Base-by-base conservation (phyloP, 352 stramenopile genomes). In the Phytophthora meadii region DNA sequence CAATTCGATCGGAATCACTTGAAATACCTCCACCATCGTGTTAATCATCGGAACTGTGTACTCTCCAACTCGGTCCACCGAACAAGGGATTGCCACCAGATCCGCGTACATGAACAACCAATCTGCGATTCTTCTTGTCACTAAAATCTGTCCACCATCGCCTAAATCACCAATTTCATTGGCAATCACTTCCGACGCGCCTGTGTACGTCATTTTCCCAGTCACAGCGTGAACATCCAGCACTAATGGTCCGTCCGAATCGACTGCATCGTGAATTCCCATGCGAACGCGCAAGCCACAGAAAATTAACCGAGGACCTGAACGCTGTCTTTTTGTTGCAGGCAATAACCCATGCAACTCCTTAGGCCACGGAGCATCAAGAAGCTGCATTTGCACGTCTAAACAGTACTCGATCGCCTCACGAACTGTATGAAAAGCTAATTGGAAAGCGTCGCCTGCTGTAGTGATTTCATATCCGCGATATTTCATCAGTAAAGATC, bases 401-500 rank as follows among this genome's bases (percentile, higher is more conserved):
- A 89, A 52, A 40, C 76, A 87, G 27, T 89, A 89, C 39, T 84
- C 80, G 10, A 86, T 61, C 5, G 80, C 80, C 27, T 89, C 80
- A 1, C 68, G 71, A 28, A 87, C 56, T 24, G 73, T 84, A 44
- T 89, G 80, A 36, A 89, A 89, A 0, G 80, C 80, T 10, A 89
- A 48, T 39, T 87, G 80, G 57, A 89, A 89, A 0, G 80, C 66
- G 40, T 89, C 80, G 0, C 80, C 80, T 22, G 65, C 69, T 4
- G 80, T 89, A 4, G 80, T 89, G 47, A 89, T 87, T 44, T 89
- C 80, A 24, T 89, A 89, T 22, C 79, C 79, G 39, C 75, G 64
- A 46, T 88, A 80, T 25, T 82, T 85, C 51, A 77, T 74, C 3
- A 88, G 44, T 46, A 54, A 67, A 4, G 72, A 68, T 1, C 70